These are phyloP conservation scores for Venturia effusa DNA, from an alignment of 2,329 filamentous ascomycete genomes.

Conservation along the genomic window DNA sequence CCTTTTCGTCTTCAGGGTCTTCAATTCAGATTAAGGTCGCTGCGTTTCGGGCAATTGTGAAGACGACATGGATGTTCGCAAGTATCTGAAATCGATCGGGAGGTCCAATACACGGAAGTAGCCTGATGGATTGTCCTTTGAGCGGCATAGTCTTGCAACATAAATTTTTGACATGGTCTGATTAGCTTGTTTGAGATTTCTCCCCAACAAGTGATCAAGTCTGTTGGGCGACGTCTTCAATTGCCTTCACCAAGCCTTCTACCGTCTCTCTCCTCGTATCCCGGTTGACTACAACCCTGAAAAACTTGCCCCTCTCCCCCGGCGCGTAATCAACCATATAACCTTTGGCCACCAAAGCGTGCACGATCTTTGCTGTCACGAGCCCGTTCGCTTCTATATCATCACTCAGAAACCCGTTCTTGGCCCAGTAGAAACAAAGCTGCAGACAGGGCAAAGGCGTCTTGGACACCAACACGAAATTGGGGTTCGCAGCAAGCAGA, in stretches of 20 bases:
- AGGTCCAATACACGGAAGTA: too few relatives aligned
- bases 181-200: not conserved
- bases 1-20: too few relatives aligned
- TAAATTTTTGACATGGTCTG: not conserved
- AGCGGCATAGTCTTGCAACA: not conserved
- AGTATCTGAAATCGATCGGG: too few relatives aligned
- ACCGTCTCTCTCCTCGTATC: slow-evolving; percentile 49
- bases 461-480: slow-evolving; percentile 62
- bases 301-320: slow-evolving; percentile 52
- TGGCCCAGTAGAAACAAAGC: slow-evolving; percentile 85
- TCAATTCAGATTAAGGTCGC: too few relatives aligned
- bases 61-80: too few relatives aligned
- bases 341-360: slow-evolving; percentile 44
- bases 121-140: not conserved
- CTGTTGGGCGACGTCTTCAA: slow-evolving; percentile 36
- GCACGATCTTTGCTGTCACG: slow-evolving; percentile 45
- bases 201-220: not conserved
- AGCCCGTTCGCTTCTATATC: slow-evolving; percentile 40
- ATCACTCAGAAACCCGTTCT: slow-evolving; percentile 39
- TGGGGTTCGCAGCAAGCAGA: slow-evolving; percentile 41
- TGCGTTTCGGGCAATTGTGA: too few relatives aligned
- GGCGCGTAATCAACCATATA: slow-evolving; percentile 63
- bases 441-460: slow-evolving; percentile 81
- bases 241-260: slow-evolving; percentile 49
- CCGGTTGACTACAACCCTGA: slow-evolving; percentile 58